Evolutionary conservation across 345 rosid genomes (phyloP), one percentile per base, ranked within the genome.

Genomic region (Raphanus raphanistrum): DNA sequence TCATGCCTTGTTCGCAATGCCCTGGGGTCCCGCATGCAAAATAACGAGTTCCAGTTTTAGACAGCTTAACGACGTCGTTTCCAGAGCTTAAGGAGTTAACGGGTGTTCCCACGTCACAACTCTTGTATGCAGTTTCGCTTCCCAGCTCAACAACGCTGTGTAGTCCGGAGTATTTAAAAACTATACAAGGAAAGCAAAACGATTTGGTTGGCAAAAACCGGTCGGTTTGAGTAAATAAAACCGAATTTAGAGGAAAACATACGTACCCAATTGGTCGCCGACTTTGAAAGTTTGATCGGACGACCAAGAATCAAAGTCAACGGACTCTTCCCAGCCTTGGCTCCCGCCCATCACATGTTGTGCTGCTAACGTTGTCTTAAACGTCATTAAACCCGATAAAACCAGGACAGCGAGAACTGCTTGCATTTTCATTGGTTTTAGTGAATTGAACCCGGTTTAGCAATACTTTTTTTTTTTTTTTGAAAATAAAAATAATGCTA

Each of bases 1-100:
- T 94, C 97, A 90, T 94, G 76, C 97, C 97, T 72, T 89, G 92
- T 59, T 71, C 86, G 4, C 98, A 94, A 76, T 94, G 98, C 28
- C 97, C 97, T 5, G 63, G 60, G 0, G 98, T 90, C 31, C 98
- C 98, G 62, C 97, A 94, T 31, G 87, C 90, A 43, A 94, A 94
- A 81, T 90, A 92, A 55, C 95, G 87, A 3, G 90, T 85, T 2
- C 97, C 94, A 0, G 90, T 73, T 70, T 92, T 87, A 66, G 78
- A 81, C 50, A 94, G 71, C 82, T 89, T 92, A 15, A 94, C 88
- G 36, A 81, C 90, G 74, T 92, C 98, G 33, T 87, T 88, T 60
- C 97, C 97, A 1, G 87, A 84, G 84, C 77, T 86, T 76, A 79
- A 79, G 9, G 95, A 85, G 77, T 89, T 77, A 2, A 89, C n/a